phyloP scores from a whole-genome alignment of 768 basidiomycete species.

The Boletus rufocinnamomeus region DNA sequence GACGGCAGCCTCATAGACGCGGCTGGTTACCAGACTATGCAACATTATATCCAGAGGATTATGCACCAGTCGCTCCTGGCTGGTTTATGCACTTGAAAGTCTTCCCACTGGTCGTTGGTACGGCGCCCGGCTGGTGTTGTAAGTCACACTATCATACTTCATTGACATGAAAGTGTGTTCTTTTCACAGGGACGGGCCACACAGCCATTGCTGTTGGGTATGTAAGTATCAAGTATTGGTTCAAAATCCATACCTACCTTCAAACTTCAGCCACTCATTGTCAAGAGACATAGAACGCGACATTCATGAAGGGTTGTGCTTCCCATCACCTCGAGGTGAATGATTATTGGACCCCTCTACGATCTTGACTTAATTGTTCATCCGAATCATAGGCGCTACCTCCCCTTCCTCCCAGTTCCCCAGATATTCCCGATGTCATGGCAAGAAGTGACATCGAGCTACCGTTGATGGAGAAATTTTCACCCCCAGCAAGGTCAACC shows the following conservation, averaged over 20 bases:
- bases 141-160: not conserved
- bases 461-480: not conserved
- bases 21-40: no score
- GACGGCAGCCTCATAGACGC: no score
- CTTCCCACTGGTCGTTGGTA: not conserved
- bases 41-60: not conserved
- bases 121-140: not conserved
- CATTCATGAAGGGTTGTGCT: not conserved
- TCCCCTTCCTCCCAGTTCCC: not conserved
- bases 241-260: not conserved
- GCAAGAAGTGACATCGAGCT: not conserved
- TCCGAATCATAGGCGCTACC: not conserved
- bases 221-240: not conserved
- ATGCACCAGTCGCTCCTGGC: no score
- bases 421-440: not conserved
- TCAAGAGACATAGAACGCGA: no score
- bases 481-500: not conserved
- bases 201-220: not conserved
- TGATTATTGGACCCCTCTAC: not conserved
- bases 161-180: not conserved
- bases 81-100: not conserved
- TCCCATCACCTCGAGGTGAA: constrained; percentile 1
- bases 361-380: not conserved
- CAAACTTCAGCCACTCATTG: not conserved
- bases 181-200: no score